phyloP scores from a whole-genome alignment of 805 yeast species.

The Clavispora santaluciae region DNA sequence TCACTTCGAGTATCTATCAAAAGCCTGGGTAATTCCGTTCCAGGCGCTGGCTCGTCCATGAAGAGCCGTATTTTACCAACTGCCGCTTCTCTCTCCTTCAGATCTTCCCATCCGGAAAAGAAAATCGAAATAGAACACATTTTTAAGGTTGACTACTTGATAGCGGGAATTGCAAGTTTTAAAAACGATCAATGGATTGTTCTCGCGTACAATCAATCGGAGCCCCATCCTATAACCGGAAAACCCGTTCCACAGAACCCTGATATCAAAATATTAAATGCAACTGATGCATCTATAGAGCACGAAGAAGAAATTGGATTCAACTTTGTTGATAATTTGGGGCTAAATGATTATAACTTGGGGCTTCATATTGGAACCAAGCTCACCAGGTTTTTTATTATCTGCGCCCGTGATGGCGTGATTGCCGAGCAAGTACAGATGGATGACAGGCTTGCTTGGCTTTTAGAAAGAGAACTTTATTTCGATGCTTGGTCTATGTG shows the following conservation, averaged over 20 bases:
- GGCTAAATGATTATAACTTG: constrained; percentile 76
- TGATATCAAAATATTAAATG: constrained; percentile 66
- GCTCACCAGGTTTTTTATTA: constrained; percentile 51
- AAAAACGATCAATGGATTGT: constrained; percentile 66
- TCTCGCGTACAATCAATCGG: constrained; percentile 46
- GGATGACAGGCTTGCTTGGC: constrained; percentile 73
- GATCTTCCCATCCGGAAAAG: constrained; percentile 37
- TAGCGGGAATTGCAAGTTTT: constrained; percentile 77
- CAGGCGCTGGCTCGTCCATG: constrained; percentile 19
- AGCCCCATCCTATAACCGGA: constrained; percentile 15
- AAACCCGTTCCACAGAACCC: constrained; percentile 46
- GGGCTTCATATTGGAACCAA: constrained; percentile 45
- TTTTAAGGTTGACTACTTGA: constrained; percentile 46
- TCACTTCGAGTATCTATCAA: constrained; percentile 39
- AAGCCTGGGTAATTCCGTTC: constrained; percentile 1
- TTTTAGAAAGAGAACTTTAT: constrained; percentile 45
- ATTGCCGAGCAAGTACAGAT: constrained; percentile 67
- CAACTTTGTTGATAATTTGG: constrained; percentile 43
- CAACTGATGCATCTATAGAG: constrained; percentile 62
- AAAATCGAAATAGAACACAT: constrained; percentile 45
- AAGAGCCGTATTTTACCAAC: constrained; percentile 43
- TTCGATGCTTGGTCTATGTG: constrained; percentile 79
- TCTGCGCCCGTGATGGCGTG: constrained; percentile 80
- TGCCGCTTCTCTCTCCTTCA: constrained; percentile 50
- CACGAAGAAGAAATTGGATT: constrained; percentile 76